Evolutionary conservation across 331 rosid genomes (phyloP), one percentile per base, ranked within the genome.

Genomic region (Erythrophleum ivorense): DNA sequence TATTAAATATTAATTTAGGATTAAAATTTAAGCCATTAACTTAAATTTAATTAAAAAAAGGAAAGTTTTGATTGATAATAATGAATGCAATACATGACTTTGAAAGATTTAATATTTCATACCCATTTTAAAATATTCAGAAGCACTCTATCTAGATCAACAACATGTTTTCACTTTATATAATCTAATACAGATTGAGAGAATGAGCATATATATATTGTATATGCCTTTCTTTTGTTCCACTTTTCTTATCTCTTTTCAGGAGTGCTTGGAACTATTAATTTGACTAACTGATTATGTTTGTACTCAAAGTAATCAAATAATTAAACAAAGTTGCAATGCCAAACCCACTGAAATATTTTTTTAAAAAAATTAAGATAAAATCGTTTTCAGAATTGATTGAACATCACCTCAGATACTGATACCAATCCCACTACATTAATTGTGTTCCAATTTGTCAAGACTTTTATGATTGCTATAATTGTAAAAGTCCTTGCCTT

Each of bases 371-470:
- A 24, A 10, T 9, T 43, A 59, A 24, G 3, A 9, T 21, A 6
- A 3, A 9, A 53, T 68, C 59, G 9, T 71, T 59, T 73, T 33
- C 38, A 8, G 75, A 72, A 83, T 71, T 45, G 80, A 71, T 54
- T 40, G 57, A 64, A 48, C 58, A 57, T 80, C 49, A 76, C 79
- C 62, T 70, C 54, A 80, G 66, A 80, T 75, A 9, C 63, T 18
- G 72, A 84, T 85, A 46, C 83, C 81, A 29, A 78, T 78, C 78
- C 83, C 88, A 85, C 83, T 81, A 48, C 4, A 31, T 15, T 6
- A 15, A 10, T 40, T 29, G 75, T 59, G 81, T 78, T 81, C 31
- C 70, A 55, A 16, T 80, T 59, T 78, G 86, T 84, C 84, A 78
- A 84, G 64, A 75, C 76, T 75, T 81, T 58, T 67, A 82, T 81